A percentile compares a stretch with the other conserved stretches of the same genome.
phyloP scores from a whole-genome alignment of 2,329 filamentous ascomycete species.

The Arachnomyces sp. region DNA sequence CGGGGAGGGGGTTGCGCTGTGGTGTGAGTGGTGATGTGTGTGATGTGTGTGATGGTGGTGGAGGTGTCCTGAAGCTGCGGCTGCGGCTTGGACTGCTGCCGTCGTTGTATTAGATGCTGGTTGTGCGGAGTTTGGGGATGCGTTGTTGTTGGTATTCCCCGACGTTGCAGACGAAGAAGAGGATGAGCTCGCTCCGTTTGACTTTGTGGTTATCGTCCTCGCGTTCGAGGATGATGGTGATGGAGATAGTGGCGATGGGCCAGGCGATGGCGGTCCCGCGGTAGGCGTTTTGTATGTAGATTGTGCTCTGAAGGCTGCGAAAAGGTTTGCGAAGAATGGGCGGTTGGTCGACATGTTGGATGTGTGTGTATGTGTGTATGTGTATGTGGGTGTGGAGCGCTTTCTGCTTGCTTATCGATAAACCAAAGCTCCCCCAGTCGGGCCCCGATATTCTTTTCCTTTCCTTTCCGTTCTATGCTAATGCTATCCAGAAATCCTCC shows the following conservation, averaged over 20 bases:
- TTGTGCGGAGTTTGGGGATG: constrained; percentile 9
- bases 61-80: constrained; percentile 18
- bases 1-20: constrained; percentile 9
- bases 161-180: constrained; percentile 14
- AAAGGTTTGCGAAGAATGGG: constrained; percentile 59
- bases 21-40: constrained; percentile 14
- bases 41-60: constrained; percentile 12
- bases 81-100: constrained; percentile 29
- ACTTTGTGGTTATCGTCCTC: constrained; percentile 42
- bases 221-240: constrained; percentile 30
- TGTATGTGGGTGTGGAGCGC: no score
- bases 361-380: no score
- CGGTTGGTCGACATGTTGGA: constrained; percentile 55
- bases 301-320: constrained; percentile 59
- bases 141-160: constrained; percentile 7
- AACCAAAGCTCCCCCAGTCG: no score
- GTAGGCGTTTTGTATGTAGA: constrained; percentile 51
- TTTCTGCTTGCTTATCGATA: no score
- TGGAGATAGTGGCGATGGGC: constrained; percentile 22
- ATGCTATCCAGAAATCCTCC: no score
- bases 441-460: no score
- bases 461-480: no score
- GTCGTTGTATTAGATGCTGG: constrained; percentile 19
- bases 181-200: constrained; percentile 22
- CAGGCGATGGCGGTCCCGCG: constrained; percentile 28